Evolutionary conservation across 768 basidiomycete genomes (phyloP).

Genomic region (Lactifluus piperatus): DNA sequence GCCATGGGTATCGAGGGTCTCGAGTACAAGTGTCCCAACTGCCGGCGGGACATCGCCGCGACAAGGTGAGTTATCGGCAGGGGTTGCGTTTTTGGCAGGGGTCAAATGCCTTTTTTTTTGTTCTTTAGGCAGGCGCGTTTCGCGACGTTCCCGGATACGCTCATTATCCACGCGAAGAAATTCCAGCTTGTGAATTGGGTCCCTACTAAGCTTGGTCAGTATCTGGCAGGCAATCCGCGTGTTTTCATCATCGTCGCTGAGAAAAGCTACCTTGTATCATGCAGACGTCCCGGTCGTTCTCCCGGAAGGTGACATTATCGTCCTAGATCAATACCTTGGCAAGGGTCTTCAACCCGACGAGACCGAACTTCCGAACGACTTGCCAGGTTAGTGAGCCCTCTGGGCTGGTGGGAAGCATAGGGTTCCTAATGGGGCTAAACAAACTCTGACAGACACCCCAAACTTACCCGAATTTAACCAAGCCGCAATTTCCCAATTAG

Average conservation of each 20-base stretch:
- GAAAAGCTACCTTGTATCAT: neutral
- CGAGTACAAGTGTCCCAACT: slow-evolving; percentile 76
- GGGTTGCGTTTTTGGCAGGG: no score
- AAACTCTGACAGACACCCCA: slow-evolving; percentile 23
- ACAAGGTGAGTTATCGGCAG: slow-evolving; percentile 70
- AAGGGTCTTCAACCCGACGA: slow-evolving; percentile 64
- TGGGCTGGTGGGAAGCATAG: neutral
- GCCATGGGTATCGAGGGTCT: slow-evolving; percentile 53
- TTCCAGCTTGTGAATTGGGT: slow-evolving; percentile 97
- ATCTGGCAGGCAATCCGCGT: neutral
- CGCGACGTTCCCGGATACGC: slow-evolving; percentile 78
- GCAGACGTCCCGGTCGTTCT: slow-evolving; percentile 80
- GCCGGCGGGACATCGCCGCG: slow-evolving; percentile 59
- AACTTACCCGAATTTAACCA: slow-evolving; percentile 61
- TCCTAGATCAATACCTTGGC: slow-evolving; percentile 58
- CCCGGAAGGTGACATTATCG: slow-evolving; percentile 47
- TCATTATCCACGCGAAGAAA: slow-evolving; percentile 87
- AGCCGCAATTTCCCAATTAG: slow-evolving; percentile 63
- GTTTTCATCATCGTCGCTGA: neutral
- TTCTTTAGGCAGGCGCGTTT: slow-evolving; percentile 59
- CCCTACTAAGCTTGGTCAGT: slow-evolving; percentile 81
- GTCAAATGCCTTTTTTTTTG: neutral
- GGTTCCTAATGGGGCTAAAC: neutral
- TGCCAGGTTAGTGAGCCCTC: slow-evolving; percentile 26
- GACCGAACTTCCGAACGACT: slow-evolving; percentile 53